These are phyloP conservation scores for Babesia bovis DNA, from an alignment of 169 alveolate species.

Conservation along the genomic window DNA sequence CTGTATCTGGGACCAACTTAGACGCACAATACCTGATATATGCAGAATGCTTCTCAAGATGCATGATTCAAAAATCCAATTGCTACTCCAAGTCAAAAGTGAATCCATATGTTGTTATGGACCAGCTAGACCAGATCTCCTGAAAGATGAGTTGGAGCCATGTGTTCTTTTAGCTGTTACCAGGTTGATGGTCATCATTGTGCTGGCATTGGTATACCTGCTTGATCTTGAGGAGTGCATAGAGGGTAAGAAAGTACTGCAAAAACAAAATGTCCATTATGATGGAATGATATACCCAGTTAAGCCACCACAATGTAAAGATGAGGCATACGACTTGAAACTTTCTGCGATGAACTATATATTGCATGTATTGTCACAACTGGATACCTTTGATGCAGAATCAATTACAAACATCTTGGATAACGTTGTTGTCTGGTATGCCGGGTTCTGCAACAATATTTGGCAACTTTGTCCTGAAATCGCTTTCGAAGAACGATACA, in stretches of 20 bases:
- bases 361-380: background rate
- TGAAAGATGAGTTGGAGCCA: background rate
- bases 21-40: background rate
- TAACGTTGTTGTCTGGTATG: constrained; percentile 15
- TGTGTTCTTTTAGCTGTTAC: background rate
- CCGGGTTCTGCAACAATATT: constrained; percentile 1
- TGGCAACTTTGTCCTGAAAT: constrained; percentile 9
- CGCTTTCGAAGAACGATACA: background rate
- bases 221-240: background rate
- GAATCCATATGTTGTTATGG: background rate
- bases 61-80: background rate
- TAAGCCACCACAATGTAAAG: background rate
- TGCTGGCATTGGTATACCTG: background rate
- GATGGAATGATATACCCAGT: background rate
- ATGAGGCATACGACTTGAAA: background rate
- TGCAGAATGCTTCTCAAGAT: background rate
- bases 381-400: background rate
- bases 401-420: background rate
- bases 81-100: background rate
- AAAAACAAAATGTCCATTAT: background rate
- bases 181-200: constrained; percentile 1
- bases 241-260: background rate
- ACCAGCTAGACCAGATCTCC: background rate
- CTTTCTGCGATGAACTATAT: constrained; percentile 2
- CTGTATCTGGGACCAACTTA: constrained; percentile 3